phyloP scores from a whole-genome alignment of 1,139 yeast genomes.

The Meyerozyma elateridarum region DNA sequence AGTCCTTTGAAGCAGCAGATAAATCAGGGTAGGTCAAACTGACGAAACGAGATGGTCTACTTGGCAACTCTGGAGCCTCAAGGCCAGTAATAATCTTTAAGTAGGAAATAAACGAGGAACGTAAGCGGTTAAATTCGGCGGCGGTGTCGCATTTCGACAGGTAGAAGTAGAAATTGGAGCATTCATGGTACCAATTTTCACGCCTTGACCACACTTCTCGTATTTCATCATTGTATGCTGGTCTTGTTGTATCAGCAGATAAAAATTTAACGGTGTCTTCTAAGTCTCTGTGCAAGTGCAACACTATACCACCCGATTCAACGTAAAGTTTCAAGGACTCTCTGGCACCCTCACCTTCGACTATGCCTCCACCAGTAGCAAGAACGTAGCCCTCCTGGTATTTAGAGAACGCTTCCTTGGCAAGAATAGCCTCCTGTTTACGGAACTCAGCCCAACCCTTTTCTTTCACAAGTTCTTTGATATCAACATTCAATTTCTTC shows the following conservation, averaged over 20 bases:
- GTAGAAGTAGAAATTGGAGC: constrained; percentile 75
- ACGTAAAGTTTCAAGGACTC: constrained; percentile 51
- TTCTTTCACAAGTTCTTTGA: constrained; percentile 61
- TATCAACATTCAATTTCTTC: constrained; percentile 45
- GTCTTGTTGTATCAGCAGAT: constrained; percentile 74
- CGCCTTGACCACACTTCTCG: constrained; percentile 80
- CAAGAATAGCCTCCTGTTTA: constrained; percentile 54
- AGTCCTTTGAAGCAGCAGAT: constrained; percentile 25
- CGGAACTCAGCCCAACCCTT: constrained; percentile 90
- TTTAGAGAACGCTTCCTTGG: constrained; percentile 45
- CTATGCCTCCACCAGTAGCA: constrained; percentile 97
- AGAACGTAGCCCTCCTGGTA: constrained; percentile 60
- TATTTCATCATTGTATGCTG: constrained; percentile 79
- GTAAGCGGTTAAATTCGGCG: constrained; percentile 53
- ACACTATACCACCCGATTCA: constrained; percentile 64
- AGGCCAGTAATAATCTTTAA: constrained; percentile 62
- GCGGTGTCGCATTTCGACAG: constrained; percentile 65
- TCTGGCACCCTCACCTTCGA: constrained; percentile 72
- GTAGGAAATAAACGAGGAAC: constrained; percentile 55
- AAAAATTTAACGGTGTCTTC: constrained; percentile 75
- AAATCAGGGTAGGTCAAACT: constrained; percentile 63
- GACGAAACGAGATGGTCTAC: constrained; percentile 59
- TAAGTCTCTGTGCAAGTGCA: constrained; percentile 86
- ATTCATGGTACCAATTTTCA: constrained; percentile 72
- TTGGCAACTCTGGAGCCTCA: constrained; percentile 39